Evolutionary conservation across 2,329 filamentous ascomycete species (phyloP), one percentile per base, ranked within the genome.

Genomic region (Fusarium newnesense): DNA sequence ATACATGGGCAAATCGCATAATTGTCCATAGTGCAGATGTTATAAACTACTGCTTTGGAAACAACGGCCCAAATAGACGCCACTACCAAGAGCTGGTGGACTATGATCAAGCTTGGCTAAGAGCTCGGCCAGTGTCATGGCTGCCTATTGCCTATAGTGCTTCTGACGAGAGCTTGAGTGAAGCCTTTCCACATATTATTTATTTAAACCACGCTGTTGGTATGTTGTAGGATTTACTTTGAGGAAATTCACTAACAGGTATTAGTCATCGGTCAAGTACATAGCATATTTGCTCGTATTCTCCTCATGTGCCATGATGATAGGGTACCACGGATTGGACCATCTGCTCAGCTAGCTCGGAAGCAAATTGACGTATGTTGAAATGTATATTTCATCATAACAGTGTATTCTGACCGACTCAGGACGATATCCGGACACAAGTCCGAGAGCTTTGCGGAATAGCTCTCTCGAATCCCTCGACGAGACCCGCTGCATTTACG

Each of bases 1-100:
- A 85, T 66, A 83, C 83, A 2, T 91, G 89, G 89, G 87, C 89
- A 4, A 91, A 91, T 77, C 85, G 89, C 21, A 87, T 90, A 21
- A 85, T 92, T 0, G 85, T 90, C 7, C 87, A 90, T 73, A 89
- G 89, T 60, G 89, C 89, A n/a, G 88, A 91, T 69, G 88, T 91
- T 2, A 80, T 92, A 21, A 88, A 90, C 68, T 91, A 87, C 74
- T 92, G 90, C 76, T 92, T 91, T 72, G 84, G 85, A 4, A 81
- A 84, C 28, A 71, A 77, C 75, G 70, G 81, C 64, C 69, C 79
- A 58, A 47, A 69, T 66, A 69, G 76, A 40, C 64, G 69, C 5
- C 73, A 79, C 26, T 89, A 88, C 82, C 80, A 78, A 11, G 81
- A 83, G 30, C 80, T 91, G 18, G 79, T 84, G 16, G 78, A 83